A percentile compares a stretch with the other conserved stretches of the same genome.
These are phyloP conservation scores for Amphichorda felina DNA, from an alignment of 2,329 filamentous ascomycete genomes.

Conservation along the genomic window DNA sequence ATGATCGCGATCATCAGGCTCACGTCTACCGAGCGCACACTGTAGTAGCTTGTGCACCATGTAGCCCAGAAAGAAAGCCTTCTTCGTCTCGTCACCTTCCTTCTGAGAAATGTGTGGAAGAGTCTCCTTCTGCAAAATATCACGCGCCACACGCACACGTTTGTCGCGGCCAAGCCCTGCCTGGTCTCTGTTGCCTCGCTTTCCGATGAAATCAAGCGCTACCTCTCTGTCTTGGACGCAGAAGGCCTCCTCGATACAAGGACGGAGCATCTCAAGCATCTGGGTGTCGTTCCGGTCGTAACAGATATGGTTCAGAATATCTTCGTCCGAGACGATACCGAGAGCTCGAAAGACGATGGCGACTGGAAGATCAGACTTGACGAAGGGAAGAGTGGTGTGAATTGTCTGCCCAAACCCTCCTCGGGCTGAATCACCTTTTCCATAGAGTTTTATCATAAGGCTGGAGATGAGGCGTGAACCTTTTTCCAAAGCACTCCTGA, in stretches of 20 bases:
- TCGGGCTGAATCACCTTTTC: constrained; percentile 68
- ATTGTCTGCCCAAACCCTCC: constrained; percentile 80
- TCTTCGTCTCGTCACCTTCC: constrained; percentile 88
- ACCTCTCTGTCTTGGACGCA: constrained; percentile 92
- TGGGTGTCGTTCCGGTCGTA: constrained; percentile 91
- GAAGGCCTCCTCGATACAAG: constrained; percentile 94
- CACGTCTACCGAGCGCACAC: constrained; percentile 82
- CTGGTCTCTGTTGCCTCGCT: constrained; percentile 58
- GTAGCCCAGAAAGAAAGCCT: constrained; percentile 96
- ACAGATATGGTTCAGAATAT: constrained; percentile 96
- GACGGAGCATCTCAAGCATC: constrained; percentile 95
- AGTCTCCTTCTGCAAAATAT: constrained; percentile 94
- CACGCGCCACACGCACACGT: constrained; percentile 83
- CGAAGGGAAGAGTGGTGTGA: constrained; percentile 82
- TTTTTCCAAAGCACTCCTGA: constrained; percentile 91
- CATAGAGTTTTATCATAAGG: constrained; percentile 79
- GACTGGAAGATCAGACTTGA: constrained; percentile 87
- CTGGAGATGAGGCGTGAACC: constrained; percentile 91
- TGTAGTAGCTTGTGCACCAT: constrained; percentile 96
- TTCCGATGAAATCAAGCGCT: constrained; percentile 90
- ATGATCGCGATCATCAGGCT: constrained; percentile 95
- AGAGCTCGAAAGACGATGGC: constrained; percentile 92
- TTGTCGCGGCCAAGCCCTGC: constrained; percentile 65
- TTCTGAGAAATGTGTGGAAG: constrained; percentile 92
- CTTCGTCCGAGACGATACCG: constrained; percentile 92